Evolutionary conservation across 129 eudicot genomes (phyloP).

Genomic region (Mikania micrantha): DNA sequence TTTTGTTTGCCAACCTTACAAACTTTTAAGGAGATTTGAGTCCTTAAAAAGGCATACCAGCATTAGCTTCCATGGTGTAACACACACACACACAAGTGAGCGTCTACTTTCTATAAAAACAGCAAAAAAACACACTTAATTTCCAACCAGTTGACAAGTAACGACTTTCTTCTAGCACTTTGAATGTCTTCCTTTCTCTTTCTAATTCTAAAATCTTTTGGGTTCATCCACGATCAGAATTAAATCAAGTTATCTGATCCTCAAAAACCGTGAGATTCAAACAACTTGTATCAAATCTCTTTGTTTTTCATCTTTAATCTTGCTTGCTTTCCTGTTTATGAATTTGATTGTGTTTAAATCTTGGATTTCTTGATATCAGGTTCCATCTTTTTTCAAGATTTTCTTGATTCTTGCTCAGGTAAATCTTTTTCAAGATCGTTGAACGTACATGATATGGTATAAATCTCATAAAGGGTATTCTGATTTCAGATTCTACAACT

Average conservation of each 20-base stretch:
- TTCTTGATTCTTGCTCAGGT: constrained; percentile 40
- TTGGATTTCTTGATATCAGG: too few relatives aligned
- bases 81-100: not conserved
- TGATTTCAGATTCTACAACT: constrained; percentile 9
- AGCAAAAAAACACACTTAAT: constrained; percentile 4
- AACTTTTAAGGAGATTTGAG: constrained; percentile 20
- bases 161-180: constrained; percentile 28
- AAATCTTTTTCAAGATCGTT: constrained; percentile 27
- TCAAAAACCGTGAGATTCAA: constrained; percentile 4
- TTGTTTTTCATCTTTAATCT: constrained; percentile 36
- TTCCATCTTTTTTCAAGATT: constrained; percentile 34
- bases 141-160: constrained; percentile 33
- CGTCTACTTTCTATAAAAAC: constrained; percentile 12
- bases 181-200: constrained; percentile 66
- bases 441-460: constrained; percentile 14
- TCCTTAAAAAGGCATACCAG: constrained; percentile 14
- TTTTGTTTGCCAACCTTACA: constrained; percentile 21
- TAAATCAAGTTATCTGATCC: constrained; percentile 6
- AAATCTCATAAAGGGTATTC: constrained; percentile 11
- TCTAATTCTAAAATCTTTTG: constrained; percentile 57
- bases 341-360: too few relatives aligned
- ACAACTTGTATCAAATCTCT: not conserved
- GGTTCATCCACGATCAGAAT: constrained; percentile 54
- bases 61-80: constrained; percentile 13
- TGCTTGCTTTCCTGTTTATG: too few relatives aligned